Base-by-base conservation (phyloP, 2,329 filamentous ascomycete genomes). In the Fusarium cicatricum region DNA sequence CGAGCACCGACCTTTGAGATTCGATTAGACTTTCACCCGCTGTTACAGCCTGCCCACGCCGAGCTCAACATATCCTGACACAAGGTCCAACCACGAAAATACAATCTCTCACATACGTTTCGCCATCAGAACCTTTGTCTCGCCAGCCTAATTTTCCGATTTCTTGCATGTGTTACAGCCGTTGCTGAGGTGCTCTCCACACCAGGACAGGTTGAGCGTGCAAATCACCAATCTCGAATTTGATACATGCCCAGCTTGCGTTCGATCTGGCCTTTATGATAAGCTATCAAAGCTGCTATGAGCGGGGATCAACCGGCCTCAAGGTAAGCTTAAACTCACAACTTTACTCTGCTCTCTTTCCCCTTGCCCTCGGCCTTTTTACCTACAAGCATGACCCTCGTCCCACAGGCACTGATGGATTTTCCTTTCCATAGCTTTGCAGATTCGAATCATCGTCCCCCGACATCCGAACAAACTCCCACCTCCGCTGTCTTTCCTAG, bases 381-480 rank as follows among this genome's bases (percentile, higher is more conserved):
- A 37, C 29, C 39, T 39, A 37, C 41, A 48, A n/a, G 33, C 45
- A 50, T 58, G 59, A 16, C 46, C 52, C 54, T 29, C 55, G 45
- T 37, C 16, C 19, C n/a, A 47, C 47, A 58, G 65, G 65, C 53
- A 71, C 77, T 81, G 68, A 82, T 62, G 57, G 52, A 51, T 65
- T 44, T 50, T 33, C 55, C 66, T 46, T 65, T 54, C 54, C 54
- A 62, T 71, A 87, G 85, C 80, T 85, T 85, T 84, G 84, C 83
- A 79, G 81, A 85, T 78, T 78, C 82, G 78, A 85, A 82, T 80
- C 80, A 81, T 80, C 82, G 82, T 71, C 83, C 83, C 69, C 82
- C 80, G 38, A 86, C 84, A 50, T 83, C 84, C 51, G 81, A 79
- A 71, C 78, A 82, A 70, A 87, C 84, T 26, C 83, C 85, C 50